Evolutionary conservation across 306 rosid genomes (phyloP), one percentile per base, ranked within the genome.

Genomic region (Cicer pinnatifidum): DNA sequence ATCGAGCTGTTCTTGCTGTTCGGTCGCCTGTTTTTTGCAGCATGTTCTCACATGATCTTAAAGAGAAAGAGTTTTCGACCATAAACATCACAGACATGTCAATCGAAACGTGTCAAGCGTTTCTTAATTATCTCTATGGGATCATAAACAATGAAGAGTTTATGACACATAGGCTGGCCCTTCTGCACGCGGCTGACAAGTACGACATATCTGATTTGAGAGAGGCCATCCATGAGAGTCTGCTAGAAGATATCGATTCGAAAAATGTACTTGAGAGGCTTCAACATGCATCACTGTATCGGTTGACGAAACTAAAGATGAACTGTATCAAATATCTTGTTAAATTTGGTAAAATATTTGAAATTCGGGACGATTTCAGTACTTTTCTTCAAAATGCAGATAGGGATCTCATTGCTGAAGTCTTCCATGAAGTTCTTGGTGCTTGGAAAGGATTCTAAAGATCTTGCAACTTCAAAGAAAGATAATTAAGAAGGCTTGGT

Each of bases 201-300:
- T 95, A 95, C 39, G 99, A 95, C 86, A 84, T 95, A 61, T 76
- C 87, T 23, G 97, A 95, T 72, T 79, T 95, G 43, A 91, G 88
- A 85, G 93, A 88, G 48, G 89, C 89, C 11, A 90, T 96, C 83
- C 99, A 91, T 69, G 97, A 91, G 39, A 95, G 99, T 67, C 96
- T 95, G 38, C 77, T 95, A 5, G 97, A 95, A 67, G 99, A 95
- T 74, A 91, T 95, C 57, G 97, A 95, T 75, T 39, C 91, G 5
- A 95, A 81, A 38, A 95, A 95, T 84, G 99, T 95, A 5, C 96
- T 95, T 1, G 99, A 91, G 66, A 90, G 99, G 81, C 97, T 95
- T 61, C 99, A 95, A 80, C 84, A 91, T 63, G 99, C 99, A 57
- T 83, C 88, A 5, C 85, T 95, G 3, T 95, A 88, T 80, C 90